Base-by-base conservation (phyloP, 768 basidiomycete species). In the Russula dissimulans region DNA sequence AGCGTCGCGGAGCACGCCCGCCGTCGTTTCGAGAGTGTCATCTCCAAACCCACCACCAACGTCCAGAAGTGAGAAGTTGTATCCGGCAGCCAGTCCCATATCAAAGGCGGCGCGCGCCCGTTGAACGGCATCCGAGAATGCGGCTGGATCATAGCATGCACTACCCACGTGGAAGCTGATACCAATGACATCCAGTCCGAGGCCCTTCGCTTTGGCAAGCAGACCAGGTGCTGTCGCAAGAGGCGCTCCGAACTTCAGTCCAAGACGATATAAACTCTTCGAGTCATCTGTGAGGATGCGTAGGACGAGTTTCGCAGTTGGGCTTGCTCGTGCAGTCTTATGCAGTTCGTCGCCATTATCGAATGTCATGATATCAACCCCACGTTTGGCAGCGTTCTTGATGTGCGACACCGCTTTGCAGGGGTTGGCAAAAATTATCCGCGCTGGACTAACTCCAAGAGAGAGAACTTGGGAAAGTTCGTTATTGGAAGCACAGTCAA, bases 111-210 rank as follows among this genome's bases (percentile, higher is more conserved):
- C 72, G 12, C 85, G 83, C 3, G 95, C 89, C 15, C 91, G 87
- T 73, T 73, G 80, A 62, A 98, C 81, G 34, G 97, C 97, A 71
- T 97, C 95, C 43, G 82, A 83, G 69, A 95, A 99, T 29, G 90
- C 88, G 22, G 82, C 76, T 18, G 95, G 85, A 72, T 98, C 95
- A 71, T 92, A 97, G 74, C 93, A 95, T 2, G 97, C 97, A 65
- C 89, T 92, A 5, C 97, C 97, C 48, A 98, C 95, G 71, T 98
- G 95, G 81, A 99, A 98, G 73, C 89, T 91, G 59, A 97, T 89
- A 18, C 97, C 97, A 43, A 97, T 79, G 55, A 99, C 94, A 69
- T 93, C 81, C 55, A 99, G 78, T 36, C 76, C 74, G 31, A 97
- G 79, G 66, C 89, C 85, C 65, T 79, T 79, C 2, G 95, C 97